Evolutionary conservation across 768 basidiomycete species (phyloP), one percentile per base, ranked within the genome.

Genomic region (Suillus discolor): DNA sequence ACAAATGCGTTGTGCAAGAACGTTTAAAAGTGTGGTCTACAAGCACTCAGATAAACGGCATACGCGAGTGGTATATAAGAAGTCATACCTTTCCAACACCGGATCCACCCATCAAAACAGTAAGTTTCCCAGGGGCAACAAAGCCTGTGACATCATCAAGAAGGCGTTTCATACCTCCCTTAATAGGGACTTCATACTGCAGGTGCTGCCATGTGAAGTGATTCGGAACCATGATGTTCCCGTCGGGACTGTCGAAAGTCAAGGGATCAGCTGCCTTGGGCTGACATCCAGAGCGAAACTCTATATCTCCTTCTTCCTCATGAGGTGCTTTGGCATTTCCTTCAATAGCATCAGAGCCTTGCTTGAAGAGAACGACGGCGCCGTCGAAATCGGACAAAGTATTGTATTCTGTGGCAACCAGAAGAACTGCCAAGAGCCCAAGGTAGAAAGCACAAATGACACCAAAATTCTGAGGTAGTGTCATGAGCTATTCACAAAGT

Each of bases 201-300:
- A 94, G 68, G 66, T 87, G 79, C 61, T 88, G 83, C 92, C 93
- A 97, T 1, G 94, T 92, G 77, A 97, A 96, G 6, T 89, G 82
- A 68, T 90, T 83, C 31, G 74, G 80, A 83, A 68, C 72, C 65
- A 7, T 65, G 2, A 68, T 72, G 69, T 65, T 79, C 81, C 62
- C 75, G 79, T 69, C 80, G 72, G 66, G 78, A 77, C 45, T 79
- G 69, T 34, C 75, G 71, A 2, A 67, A 59, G 6, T 73, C 73
- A 39, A 25, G 6, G 25, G 8, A 28, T 71, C 71, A 16, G 28
- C 28, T 15, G 15, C 28, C 36, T 63, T 23, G 57, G 34, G 20
- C 3, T n/a, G 49, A 25, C 3, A 7, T 51, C 25, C 25, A 51
- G 49, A 31, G 25, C 25, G 2, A 68, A 61, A n/a, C 60, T 68